Base-by-base conservation (phyloP, 345 rosid genomes). In the Eucalyptus curtisii region DNA sequence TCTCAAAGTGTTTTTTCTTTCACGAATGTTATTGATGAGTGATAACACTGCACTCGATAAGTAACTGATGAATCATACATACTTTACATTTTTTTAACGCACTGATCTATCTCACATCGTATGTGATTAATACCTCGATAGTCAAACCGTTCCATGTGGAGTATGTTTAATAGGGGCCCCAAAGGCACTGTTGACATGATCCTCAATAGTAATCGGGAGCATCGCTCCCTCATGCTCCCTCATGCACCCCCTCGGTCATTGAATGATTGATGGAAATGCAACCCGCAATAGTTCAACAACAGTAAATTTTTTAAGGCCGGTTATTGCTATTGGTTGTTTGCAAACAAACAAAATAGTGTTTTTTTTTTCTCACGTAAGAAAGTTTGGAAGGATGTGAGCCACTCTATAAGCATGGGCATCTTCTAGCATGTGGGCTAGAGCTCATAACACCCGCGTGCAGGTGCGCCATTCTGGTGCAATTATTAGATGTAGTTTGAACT, bases 371-470 rank as follows among this genome's bases (percentile, higher is more conserved):
- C 55, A 50, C 55, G 17, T 50, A 17, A 22, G 55, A 50, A 50
- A 7, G 55, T 50, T 50, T 17, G 22, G 22, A 50, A 50, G 55
- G 55, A 50, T 50, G 55, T 50, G 2, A 17, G 4, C 55, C 55
- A 17, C 55, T 50, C 53, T 50, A 50, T 50, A 50, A 50, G 53
- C 53, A 50, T 50, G 8, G 53, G 53, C 22, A 0, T 50, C 22
- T 50, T 50, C 53, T 17, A 50, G 55, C 8, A 0, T 50, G 53
- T 50, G 53, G 22, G 8, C 53, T 50, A 50, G 22, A 17, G 4
- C 53, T 17, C 53, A 17, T 50, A 50, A 17, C 22, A 7, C 22
- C 8, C 3, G 1, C 8, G 0, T 1, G 22, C 2, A 17, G 8
- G 53, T 50, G 8, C 1, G 53, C 20, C 53, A 50, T 50, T 50